Conservation (phyloP, 805 yeast species). For the Hanseniaspora vineae region DNA sequence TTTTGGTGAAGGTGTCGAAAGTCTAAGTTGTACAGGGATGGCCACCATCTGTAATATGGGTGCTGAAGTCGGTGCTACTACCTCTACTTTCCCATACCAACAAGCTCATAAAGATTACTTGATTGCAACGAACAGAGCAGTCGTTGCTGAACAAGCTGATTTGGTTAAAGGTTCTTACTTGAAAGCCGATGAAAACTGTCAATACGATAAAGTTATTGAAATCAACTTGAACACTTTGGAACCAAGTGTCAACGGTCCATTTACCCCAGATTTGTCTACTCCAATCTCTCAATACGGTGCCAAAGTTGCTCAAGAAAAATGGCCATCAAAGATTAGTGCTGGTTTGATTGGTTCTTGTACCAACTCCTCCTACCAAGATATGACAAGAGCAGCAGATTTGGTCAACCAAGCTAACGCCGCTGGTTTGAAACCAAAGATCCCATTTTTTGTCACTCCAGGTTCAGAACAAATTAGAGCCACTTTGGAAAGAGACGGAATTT, state of each 20-base stretch:
- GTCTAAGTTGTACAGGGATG: slow-evolving; percentile 95
- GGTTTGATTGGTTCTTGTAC: slow-evolving; percentile 98
- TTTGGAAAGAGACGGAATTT: slow-evolving; percentile 86
- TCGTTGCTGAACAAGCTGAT: slow-evolving; percentile 72
- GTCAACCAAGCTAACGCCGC: slow-evolving; percentile 76
- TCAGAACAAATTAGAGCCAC: slow-evolving; percentile 97
- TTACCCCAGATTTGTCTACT: slow-evolving; percentile 95
- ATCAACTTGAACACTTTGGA: slow-evolving; percentile 76
- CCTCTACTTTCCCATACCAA: slow-evolving; percentile 93
- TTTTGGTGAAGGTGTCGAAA: slow-evolving; percentile 86
- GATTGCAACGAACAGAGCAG: slow-evolving; percentile 69
- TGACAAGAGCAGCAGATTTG: slow-evolving; percentile 90
- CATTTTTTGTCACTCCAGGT: slow-evolving; percentile 95
- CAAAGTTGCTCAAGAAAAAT: slow-evolving; percentile 56
- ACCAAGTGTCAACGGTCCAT: slow-evolving; percentile 96
- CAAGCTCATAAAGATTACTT: slow-evolving; percentile 68
- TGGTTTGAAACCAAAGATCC: slow-evolving; percentile 82
- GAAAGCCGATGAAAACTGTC: slow-evolving; percentile 75
- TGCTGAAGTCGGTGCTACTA: slow-evolving; percentile 98
- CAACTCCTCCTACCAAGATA: slow-evolving; percentile 95
- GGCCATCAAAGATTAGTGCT: slow-evolving; percentile 82
- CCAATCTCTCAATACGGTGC: slow-evolving; percentile 73
- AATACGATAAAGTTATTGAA: slow-evolving; percentile 87
- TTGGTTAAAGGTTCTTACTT: slow-evolving; percentile 46
- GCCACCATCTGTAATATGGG: slow-evolving; percentile 99